Base-by-base conservation (phyloP, 306 rosid genomes). In the Gynostemma pentaphyllum region DNA sequence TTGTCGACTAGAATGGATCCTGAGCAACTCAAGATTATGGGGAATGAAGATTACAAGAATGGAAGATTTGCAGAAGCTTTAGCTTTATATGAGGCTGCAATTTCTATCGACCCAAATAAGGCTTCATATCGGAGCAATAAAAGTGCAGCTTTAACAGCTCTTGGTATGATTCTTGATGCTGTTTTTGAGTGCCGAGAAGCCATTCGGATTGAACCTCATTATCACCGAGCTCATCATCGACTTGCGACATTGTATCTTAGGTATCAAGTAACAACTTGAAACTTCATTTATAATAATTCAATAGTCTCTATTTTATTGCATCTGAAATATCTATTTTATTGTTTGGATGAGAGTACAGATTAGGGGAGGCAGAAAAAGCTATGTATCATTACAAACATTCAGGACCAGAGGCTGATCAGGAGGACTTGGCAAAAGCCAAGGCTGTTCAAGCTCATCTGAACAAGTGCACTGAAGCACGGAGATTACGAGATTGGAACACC, bases 161-260 rank as follows among this genome's bases (percentile, higher is more conserved):
- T 90, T 12, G 96, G 97, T 40, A 70, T 78, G 76, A 53, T 85
- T 64, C 77, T 91, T 12, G 96, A 91, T 61, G 98, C 96, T 2
- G 85, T 85, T 46, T 87, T 91, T 48, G 96, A 91, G 75, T 91
- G 98, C 52, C 78, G 88, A 57, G 95, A 88, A 78, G 98, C 98
- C 27, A 83, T 91, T 62, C 72, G 74, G 30, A 91, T 91, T 12
- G 98, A 91, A 10, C 87, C 92, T 14, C 87, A 78, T 67, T 88
- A 91, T 67, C 90, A 85, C 1, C 74, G 95, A 78, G 98, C 98
- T 65, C 98, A 91, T 67, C 82, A 74, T 67, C 92, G 98, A 14
- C 78, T 88, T 70, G 96, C 90, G 23, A 81, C 83, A 32, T 80
- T 91, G 78, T 78, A 85, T 51, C 68, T 87, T 18, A 85, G 95